Percentiles rank a stretch among this genome's conserved stretches.
These are phyloP conservation scores for Kodamaea sp. DNA, from an alignment of 1,139 yeast species.

Conservation along the genomic window DNA sequence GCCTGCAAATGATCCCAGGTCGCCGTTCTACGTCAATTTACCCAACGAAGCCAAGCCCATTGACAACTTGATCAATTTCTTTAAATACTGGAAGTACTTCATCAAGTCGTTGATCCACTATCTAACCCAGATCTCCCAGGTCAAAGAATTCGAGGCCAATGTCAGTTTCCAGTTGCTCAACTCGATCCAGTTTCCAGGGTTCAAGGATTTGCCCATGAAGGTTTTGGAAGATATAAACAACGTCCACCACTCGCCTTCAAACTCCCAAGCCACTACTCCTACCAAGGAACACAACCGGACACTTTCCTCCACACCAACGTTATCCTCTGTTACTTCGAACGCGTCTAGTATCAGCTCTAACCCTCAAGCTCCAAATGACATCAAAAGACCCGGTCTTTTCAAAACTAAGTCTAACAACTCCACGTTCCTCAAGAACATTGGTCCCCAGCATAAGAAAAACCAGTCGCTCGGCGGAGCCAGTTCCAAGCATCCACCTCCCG, in stretches of 20 bases:
- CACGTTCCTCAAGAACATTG: conserved; percentile 17
- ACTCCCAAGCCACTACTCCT: conserved; percentile 12
- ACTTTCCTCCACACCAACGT: conserved; percentile 4
- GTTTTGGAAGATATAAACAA: conserved; percentile 12
- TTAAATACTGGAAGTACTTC: conserved; percentile 71
- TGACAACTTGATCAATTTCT: conserved; percentile 54
- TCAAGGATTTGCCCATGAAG: conserved; percentile 35
- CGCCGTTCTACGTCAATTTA: conserved; percentile 44
- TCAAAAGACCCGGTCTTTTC: conserved; percentile 32
- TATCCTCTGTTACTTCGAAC: conserved; percentile 3
- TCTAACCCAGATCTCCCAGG: conserved; percentile 60
- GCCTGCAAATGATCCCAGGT: conserved; percentile 35
- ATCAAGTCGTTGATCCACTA: conserved; percentile 63
- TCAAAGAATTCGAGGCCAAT: conserved; percentile 69
- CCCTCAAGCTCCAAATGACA: conserved; percentile 5
- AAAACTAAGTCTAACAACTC: conserved; percentile 35
- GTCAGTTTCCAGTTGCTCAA: conserved; percentile 63
- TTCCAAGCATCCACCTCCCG: neutral
- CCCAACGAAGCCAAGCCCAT: conserved; percentile 50
- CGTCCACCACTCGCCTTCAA: conserved; percentile 5
- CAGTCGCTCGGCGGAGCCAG: neutral
- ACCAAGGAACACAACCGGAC: conserved; percentile 13
- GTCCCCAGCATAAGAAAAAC: conserved; percentile 3
- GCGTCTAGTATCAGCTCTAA: conserved; percentile 2
- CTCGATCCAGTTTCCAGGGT: conserved; percentile 59